Percentiles rank a stretch among this genome's conserved stretches.
Conservation (phyloP, 2,329 filamentous ascomycete genomes). For the Stylonectria norvegica region DNA sequence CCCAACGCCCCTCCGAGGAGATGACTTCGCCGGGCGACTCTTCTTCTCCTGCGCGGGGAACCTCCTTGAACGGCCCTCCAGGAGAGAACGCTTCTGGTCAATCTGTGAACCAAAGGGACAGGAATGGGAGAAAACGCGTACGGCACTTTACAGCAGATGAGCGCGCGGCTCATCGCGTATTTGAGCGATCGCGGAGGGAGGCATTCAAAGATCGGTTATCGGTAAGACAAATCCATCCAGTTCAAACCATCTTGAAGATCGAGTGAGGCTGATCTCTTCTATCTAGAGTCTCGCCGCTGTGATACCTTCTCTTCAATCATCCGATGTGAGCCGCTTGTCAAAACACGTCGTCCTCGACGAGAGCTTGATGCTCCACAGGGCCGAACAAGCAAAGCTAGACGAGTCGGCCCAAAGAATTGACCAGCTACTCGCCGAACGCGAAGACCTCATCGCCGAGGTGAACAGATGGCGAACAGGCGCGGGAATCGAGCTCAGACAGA, state of each 20-base stretch:
- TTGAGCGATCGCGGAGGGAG: constrained; percentile 40
- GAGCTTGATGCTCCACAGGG: constrained; percentile 30
- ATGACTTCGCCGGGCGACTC: too few relatives aligned
- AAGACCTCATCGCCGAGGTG: constrained; percentile 28
- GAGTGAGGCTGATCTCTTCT: not conserved
- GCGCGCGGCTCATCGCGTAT: constrained; percentile 38
- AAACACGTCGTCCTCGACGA: constrained; percentile 39
- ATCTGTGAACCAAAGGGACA: too few relatives aligned
- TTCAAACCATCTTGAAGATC: not conserved
- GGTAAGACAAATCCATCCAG: constrained; percentile 22
- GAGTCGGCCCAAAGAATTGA: constrained; percentile 17
- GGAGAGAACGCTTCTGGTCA: too few relatives aligned
- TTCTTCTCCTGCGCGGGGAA: too few relatives aligned
- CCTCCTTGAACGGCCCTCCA: too few relatives aligned
- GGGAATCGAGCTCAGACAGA: constrained; percentile 5
- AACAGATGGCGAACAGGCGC: constrained; percentile 21
- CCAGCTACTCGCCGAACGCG: constrained; percentile 24
- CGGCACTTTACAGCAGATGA: constrained; percentile 40
- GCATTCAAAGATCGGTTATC: constrained; percentile 38
- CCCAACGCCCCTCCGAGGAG: too few relatives aligned
- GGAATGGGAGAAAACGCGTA: too few relatives aligned
- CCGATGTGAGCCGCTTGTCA: constrained; percentile 35
- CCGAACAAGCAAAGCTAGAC: constrained; percentile 19
- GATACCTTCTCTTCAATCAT: constrained; percentile 32
- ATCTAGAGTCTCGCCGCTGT: constrained; percentile 34